Conservation (phyloP, 164 flowering plant genomes). For the Cinnamomum micranthum region DNA sequence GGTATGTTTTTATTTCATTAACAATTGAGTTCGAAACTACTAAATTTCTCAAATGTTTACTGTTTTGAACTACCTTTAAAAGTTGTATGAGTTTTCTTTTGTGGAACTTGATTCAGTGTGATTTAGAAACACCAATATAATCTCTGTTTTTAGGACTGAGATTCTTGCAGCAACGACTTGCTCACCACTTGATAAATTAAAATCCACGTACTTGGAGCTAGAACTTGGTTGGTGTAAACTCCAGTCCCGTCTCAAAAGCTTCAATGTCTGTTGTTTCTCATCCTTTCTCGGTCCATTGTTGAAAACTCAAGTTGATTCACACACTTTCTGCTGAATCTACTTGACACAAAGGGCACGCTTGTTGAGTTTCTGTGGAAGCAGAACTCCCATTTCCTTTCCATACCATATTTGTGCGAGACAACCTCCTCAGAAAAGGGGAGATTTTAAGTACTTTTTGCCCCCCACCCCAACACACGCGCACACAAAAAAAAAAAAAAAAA, state of each 20-base stretch:
- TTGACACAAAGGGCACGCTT: too few species aligned
- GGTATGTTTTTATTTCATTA: slow-evolving; percentile 15
- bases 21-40: background rate
- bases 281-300: background rate
- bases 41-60: too few species aligned
- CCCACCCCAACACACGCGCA: too few species aligned
- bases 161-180: background rate
- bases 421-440: too few species aligned
- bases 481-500: too few species aligned
- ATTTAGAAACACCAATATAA: background rate
- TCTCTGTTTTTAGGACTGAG: background rate
- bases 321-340: too few species aligned
- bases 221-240: background rate
- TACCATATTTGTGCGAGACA: too few species aligned
- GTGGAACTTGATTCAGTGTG: background rate
- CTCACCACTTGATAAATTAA: background rate
- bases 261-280: background rate
- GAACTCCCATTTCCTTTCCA: too few species aligned
- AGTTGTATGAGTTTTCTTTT: background rate
- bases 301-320: too few species aligned
- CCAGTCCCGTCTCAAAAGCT: background rate
- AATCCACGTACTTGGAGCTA: background rate
- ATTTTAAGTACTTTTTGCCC: too few species aligned
- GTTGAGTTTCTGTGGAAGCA: too few species aligned
- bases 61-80: too few species aligned